Base-by-base conservation (phyloP, 495 filamentous ascomycete genomes). In the Aspergillus nidulans region DNA sequence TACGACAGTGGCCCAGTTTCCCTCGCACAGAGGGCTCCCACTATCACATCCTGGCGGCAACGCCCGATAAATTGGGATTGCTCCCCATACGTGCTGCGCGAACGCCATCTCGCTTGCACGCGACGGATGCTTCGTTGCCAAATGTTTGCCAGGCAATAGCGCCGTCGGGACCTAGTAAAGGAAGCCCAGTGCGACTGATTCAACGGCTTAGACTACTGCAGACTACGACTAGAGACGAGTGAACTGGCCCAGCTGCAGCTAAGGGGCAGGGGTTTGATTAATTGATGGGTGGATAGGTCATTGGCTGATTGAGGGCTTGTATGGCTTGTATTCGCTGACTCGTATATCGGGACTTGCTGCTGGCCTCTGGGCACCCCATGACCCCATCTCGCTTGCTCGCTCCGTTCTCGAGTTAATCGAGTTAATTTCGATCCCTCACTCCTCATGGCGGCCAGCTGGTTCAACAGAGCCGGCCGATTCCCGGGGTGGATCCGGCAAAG, bases 401-500 rank as follows among this genome's bases (percentile, higher is more conserved):
- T n/a, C n/a, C n/a, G n/a, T n/a, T n/a, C n/a, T n/a, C n/a, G n/a
- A n/a, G n/a, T n/a, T n/a, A n/a, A n/a, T 30, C 26, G 30, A 30
- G 30, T 26, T 30, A 23, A 15, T 15, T 18, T 34, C 13, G 42
- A 49, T 55, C 32, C 20, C 34, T 38, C 52, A 54, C 21, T 44
- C 4, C 41, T n/a, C 32, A 28, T 34, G 39, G n/a, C 39, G 24
- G 26, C 23, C 34, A 38, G 26, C 16, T 38, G 30, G 19, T 38
- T 25, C 21, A 26, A 42, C 15, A 10, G 26, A 24, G n/a, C n/a
- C n/a, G n/a, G n/a, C n/a, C n/a, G 49, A 41, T 38, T 30, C 16
- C 32, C 55, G 48, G 41, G 15, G 48, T 57, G 55, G 47, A 56
- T 50, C 48, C 30, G 8, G 32, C 12, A 21, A 34, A n/a, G 25